phyloP scores from a whole-genome alignment of 495 filamentous ascomycete genomes.

The Podospora appendiculata region DNA sequence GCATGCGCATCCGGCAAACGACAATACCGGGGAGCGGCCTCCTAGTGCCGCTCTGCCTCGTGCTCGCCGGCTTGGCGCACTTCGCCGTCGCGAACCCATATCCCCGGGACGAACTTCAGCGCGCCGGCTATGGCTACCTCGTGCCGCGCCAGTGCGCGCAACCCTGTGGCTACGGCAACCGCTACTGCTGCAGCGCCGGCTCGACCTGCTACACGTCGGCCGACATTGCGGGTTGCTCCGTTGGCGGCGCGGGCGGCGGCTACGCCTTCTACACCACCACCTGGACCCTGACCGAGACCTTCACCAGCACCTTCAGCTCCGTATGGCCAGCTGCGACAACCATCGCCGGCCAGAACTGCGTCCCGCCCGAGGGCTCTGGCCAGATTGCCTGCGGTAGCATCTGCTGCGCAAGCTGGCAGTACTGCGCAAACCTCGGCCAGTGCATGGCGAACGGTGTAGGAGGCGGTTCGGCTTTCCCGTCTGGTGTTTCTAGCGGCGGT shows the following conservation, averaged over 20 bases:
- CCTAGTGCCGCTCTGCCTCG: conserved; percentile 21
- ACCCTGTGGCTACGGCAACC: conserved; percentile 58
- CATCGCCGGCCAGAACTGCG: conserved; percentile 43
- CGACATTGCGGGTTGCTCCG: conserved; percentile 31
- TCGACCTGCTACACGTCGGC: conserved; percentile 58
- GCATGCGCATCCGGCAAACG: conserved; percentile 4
- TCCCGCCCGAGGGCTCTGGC: conserved; percentile 39
- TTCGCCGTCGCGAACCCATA: conserved; percentile 31
- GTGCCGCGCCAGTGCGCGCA: conserved; percentile 47
- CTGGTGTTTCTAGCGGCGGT: conserved; percentile 27
- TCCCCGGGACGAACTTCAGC: conserved; percentile 27
- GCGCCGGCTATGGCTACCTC: conserved; percentile 32
- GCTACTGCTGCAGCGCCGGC: conserved; percentile 58
- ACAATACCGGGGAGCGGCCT: not conserved
- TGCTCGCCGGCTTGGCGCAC: conserved; percentile 19
- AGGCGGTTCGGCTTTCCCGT: conserved; percentile 27
- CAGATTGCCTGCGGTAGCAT: conserved; percentile 62
- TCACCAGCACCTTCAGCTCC: conserved; percentile 58
- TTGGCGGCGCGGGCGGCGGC: conserved; percentile 24
- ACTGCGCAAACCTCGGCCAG: conserved; percentile 47
- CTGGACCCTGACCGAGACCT: conserved; percentile 60
- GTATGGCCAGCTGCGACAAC: conserved; percentile 31
- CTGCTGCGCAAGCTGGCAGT: conserved; percentile 68
- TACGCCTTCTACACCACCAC: conserved; percentile 66
- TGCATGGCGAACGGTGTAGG: conserved; percentile 31